Evolutionary conservation across 176 grass and related monocot genomes (phyloP).

Genomic region (Microstegium vimineum): DNA sequence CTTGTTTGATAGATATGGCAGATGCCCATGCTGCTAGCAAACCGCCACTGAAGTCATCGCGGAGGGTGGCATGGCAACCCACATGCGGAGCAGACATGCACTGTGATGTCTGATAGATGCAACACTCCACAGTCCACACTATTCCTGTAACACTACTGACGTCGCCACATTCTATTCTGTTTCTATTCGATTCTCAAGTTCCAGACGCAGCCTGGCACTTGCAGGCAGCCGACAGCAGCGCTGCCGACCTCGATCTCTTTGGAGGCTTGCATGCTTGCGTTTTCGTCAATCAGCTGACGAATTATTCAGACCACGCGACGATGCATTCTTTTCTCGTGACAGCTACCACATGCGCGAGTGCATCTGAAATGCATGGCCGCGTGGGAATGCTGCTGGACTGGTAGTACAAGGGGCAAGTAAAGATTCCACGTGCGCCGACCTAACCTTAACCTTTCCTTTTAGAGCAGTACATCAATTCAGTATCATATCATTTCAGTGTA

Average conservation of each 20-base stretch:
- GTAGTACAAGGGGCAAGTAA: neutral
- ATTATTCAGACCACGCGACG: neutral
- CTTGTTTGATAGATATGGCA: neutral
- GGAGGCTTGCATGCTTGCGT: neutral
- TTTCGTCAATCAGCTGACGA: neutral
- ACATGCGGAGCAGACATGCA: neutral
- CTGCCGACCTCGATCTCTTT: neutral
- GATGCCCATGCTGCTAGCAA: neutral
- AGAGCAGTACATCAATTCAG: neutral
- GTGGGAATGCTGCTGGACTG: neutral
- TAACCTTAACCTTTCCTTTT: constrained; percentile 5
- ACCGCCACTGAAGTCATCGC: neutral
- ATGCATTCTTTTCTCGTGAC: neutral
- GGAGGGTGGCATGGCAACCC: neutral
- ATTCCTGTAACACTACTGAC: neutral
- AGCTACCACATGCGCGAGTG: neutral
- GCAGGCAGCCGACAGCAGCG: neutral
- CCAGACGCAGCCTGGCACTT: neutral
- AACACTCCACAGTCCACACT: neutral
- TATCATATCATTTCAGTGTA: neutral
- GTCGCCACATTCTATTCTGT: neutral
- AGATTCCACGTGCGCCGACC: neutral
- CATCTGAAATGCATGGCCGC: neutral
- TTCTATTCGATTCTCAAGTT: neutral
- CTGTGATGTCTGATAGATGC: neutral